These are phyloP conservation scores for Plasmodium malariae DNA, from an alignment of 169 alveolate species.

Conservation along the genomic window DNA sequence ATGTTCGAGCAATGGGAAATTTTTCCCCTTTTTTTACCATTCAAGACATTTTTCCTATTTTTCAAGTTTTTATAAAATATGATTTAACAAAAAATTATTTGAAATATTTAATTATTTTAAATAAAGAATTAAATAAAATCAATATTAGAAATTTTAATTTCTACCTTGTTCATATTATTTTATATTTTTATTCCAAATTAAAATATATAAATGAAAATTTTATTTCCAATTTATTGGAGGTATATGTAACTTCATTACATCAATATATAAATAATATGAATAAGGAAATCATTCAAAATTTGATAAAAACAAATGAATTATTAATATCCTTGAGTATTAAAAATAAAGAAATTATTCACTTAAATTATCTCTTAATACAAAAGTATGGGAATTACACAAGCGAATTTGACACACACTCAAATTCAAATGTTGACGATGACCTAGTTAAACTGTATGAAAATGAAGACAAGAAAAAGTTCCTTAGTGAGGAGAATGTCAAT, in stretches of 20 bases:
- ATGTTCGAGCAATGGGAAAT: constrained; percentile 27
- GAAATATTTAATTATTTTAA: constrained; percentile 25
- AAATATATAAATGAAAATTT: constrained; percentile 51
- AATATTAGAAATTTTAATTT: constrained; percentile 32
- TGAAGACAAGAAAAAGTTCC: background rate
- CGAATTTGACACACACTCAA: background rate
- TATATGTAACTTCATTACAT: constrained; percentile 7
- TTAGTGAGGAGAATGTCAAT: background rate
- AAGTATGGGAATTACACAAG: constrained; percentile 26
- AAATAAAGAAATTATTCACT: constrained; percentile 41
- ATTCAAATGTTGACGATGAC: background rate
- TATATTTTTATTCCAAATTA: constrained; percentile 36
- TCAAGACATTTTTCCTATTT: constrained; percentile 26
- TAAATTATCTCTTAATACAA: constrained; percentile 49
- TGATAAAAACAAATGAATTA: constrained; percentile 47
- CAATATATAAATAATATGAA: constrained; percentile 19
- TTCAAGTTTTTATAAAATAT: constrained; percentile 66
- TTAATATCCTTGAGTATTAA: constrained; percentile 47
- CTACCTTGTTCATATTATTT: constrained; percentile 36
- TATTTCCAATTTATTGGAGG: constrained; percentile 11
- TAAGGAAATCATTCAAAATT: constrained; percentile 2
- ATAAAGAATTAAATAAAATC: constrained; percentile 48
- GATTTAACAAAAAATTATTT: constrained; percentile 42
- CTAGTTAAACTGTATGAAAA: background rate
- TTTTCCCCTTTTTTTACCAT: constrained; percentile 34